Conservation (phyloP, 2,329 filamentous ascomycete species). For the Penicillium sp. region DNA sequence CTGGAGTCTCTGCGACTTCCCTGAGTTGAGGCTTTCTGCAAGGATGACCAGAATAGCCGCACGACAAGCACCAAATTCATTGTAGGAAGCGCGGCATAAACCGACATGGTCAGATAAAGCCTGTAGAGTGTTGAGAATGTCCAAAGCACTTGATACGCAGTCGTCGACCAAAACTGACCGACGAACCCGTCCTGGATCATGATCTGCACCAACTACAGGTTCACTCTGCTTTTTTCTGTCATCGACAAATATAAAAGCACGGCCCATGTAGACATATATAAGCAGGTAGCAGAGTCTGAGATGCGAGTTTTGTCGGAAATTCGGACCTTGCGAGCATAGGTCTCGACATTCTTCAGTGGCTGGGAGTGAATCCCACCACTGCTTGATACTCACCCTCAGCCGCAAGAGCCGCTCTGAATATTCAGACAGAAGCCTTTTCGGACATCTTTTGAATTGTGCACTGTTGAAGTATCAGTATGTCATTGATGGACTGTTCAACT, state of each 20-base stretch:
- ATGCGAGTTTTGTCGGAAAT: slow-evolving; percentile 52
- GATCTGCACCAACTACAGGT: not conserved
- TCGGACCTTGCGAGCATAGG: slow-evolving; percentile 38
- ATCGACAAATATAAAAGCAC: slow-evolving; percentile 51
- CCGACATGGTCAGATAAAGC: slow-evolving; percentile 51
- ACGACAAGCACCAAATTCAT: slow-evolving; percentile 56
- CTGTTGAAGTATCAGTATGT: slow-evolving; percentile 26
- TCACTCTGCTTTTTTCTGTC: slow-evolving; percentile 25
- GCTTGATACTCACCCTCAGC: slow-evolving; percentile 35
- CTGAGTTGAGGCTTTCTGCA: slow-evolving; percentile 37
- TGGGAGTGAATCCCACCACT: slow-evolving; percentile 43
- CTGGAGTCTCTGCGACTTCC: slow-evolving; percentile 41
- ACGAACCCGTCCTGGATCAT: slow-evolving; percentile 26
- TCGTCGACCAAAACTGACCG: slow-evolving; percentile 47
- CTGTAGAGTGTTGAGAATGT: slow-evolving; percentile 51
- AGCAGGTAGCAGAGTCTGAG: slow-evolving; percentile 54
- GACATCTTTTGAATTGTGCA: slow-evolving; percentile 39
- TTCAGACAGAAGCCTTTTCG: slow-evolving; percentile 36
- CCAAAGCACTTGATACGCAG: slow-evolving; percentile 53
- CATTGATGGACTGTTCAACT: slow-evolving; percentile 1
- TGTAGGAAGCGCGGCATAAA: slow-evolving; percentile 55
- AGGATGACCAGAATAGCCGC: slow-evolving; percentile 53
- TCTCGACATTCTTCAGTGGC: slow-evolving; percentile 39
- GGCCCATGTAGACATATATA: slow-evolving; percentile 54
- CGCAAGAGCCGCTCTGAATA: slow-evolving; percentile 39